Evolutionary conservation across 2,329 filamentous ascomycete genomes (phyloP).

Genomic region (Trichoderma polysporum): DNA sequence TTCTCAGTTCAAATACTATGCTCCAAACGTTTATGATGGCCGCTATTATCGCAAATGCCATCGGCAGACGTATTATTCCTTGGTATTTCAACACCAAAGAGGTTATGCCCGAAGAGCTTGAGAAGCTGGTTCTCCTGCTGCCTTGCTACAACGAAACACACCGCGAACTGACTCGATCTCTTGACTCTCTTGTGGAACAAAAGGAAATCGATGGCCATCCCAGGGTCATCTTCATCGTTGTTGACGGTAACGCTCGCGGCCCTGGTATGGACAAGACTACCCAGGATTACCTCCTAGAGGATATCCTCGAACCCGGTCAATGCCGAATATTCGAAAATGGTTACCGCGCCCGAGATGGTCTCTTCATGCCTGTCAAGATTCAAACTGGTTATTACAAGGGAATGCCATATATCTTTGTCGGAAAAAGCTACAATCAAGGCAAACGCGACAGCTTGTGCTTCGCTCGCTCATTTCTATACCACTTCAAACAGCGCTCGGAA

Average conservation of each 20-base stretch:
- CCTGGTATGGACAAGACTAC: constrained; percentile 50
- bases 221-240: constrained; percentile 47
- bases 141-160: constrained; percentile 52
- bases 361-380: constrained; percentile 47
- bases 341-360: constrained; percentile 47
- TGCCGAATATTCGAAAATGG: constrained; percentile 40
- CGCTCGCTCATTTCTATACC: constrained; percentile 48
- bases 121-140: constrained; percentile 46
- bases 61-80: constrained; percentile 34
- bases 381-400: constrained; percentile 46
- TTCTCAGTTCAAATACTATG: constrained; percentile 47
- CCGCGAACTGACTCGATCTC: constrained; percentile 44
- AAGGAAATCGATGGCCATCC: constrained; percentile 43
- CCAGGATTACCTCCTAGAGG: constrained; percentile 46
- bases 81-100: constrained; percentile 34
- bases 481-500: constrained; percentile 45
- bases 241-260: constrained; percentile 48
- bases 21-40: constrained; percentile 45
- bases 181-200: constrained; percentile 47
- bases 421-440: constrained; percentile 50
- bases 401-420: constrained; percentile 47
- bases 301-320: constrained; percentile 42
- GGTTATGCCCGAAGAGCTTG: constrained; percentile 38
- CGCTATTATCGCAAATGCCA: constrained; percentile 35
- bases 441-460: constrained; percentile 52